A percentile compares a stretch with the other conserved stretches of the same genome.
These are phyloP conservation scores for Cyberlindnera samutprakarnensis DNA, from an alignment of 805 yeast genomes.

Conservation along the genomic window DNA sequence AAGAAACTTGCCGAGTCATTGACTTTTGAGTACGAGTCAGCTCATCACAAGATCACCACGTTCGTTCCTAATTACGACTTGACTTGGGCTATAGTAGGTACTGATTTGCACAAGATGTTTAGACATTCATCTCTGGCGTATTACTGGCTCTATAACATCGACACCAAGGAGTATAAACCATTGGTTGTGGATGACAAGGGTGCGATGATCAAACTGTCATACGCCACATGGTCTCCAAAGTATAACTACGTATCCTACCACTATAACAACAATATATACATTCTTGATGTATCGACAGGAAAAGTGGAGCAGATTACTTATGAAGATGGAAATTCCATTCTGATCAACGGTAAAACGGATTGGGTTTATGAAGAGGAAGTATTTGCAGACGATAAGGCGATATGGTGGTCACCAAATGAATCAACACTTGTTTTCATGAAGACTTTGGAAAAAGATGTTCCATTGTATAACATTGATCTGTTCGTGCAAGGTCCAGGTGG, in stretches of 20 bases:
- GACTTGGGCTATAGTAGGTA: conserved; percentile 36
- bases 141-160: conserved; percentile 34
- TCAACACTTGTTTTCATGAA: conserved; percentile 51
- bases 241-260: conserved; percentile 61
- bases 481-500: conserved; percentile 46
- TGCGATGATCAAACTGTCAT: conserved; percentile 25
- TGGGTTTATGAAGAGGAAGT: conserved; percentile 96
- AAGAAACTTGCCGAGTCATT: conserved; percentile 3
- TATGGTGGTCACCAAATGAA: conserved; percentile 89
- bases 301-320: conserved; percentile 40
- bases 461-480: conserved; percentile 64
- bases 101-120: conserved; percentile 48
- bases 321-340: conserved; percentile 56
- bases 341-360: conserved; percentile 82
- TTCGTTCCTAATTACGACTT: conserved; percentile 19
- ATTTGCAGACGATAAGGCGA: conserved; percentile 53
- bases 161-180: conserved; percentile 19
- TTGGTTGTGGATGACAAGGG: conserved; percentile 21
- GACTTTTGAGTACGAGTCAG: conserved; percentile 7
- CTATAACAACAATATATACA: conserved; percentile 54
- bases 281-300: conserved; percentile 26
- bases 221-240: conserved; percentile 69
- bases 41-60: conserved; percentile 5
- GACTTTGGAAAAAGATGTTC: conserved; percentile 67
- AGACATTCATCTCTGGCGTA: conserved; percentile 39